Percentiles rank a stretch among this genome's conserved stretches.
Evolutionary conservation across 2,329 filamentous ascomycete species (phyloP).

Genomic region (Ilyonectria robusta): DNA sequence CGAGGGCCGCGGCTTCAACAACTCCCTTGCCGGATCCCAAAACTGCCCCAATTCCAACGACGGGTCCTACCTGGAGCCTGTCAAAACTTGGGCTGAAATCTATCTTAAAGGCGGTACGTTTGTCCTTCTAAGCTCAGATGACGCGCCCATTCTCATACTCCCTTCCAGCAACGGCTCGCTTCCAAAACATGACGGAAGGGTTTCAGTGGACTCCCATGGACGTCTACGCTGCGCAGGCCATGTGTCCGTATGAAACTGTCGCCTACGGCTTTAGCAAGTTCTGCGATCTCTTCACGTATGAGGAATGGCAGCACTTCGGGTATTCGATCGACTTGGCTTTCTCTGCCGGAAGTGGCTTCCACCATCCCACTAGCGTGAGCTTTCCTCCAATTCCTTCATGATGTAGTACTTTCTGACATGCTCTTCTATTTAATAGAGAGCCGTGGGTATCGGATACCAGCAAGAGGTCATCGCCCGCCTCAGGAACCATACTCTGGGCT

Average conservation of each 20-base stretch:
- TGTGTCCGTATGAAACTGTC: conserved; percentile 86
- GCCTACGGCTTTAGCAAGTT: conserved; percentile 82
- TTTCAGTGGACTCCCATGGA: conserved; percentile 76
- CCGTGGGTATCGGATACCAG: conserved; percentile 81
- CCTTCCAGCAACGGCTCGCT: conserved; percentile 67
- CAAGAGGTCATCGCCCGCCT: conserved; percentile 81
- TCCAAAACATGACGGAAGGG: conserved; percentile 67
- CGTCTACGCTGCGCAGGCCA: conserved; percentile 76
- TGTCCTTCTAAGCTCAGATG: no score
- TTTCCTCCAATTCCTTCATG: no score
- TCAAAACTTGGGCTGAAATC: conserved; percentile 70
- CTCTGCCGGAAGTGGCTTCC: conserved; percentile 72
- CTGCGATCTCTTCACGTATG: conserved; percentile 81
- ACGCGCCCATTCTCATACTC: conserved; percentile 8
- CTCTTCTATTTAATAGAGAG: conserved; percentile 60
- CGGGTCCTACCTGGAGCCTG: conserved; percentile 68
- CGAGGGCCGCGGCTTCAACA: conserved; percentile 75
- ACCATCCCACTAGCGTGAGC: conserved; percentile 73
- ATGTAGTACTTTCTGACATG: neutral
- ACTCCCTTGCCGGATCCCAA: conserved; percentile 77
- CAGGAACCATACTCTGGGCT: conserved; percentile 74
- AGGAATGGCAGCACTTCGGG: conserved; percentile 81
- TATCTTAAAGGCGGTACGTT: conserved; percentile 73
- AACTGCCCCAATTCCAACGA: conserved; percentile 74
- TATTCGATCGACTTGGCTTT: conserved; percentile 80